These are phyloP conservation scores for Ustilaginoidea virens DNA, from an alignment of 2,329 filamentous ascomycete species.

Conservation along the genomic window DNA sequence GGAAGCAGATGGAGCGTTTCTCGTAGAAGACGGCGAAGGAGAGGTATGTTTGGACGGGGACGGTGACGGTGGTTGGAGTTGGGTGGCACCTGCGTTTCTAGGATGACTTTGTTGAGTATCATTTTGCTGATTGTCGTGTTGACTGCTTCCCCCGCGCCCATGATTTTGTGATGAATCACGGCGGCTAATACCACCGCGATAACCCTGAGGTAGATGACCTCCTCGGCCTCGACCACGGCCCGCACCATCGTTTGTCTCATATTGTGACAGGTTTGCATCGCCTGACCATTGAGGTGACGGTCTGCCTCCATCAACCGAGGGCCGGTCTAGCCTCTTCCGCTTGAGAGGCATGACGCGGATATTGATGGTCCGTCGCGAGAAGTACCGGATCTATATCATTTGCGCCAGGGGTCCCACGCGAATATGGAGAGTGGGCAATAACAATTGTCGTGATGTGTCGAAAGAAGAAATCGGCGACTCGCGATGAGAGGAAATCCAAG, in stretches of 20 bases:
- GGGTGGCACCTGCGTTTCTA: conserved; percentile 9
- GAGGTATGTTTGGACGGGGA: conserved; percentile 9
- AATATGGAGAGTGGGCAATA: too few relatives aligned
- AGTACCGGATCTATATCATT: conserved; percentile 20
- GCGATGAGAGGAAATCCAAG: too few relatives aligned
- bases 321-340: conserved; percentile 41
- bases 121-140: conserved; percentile 8
- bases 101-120: conserved; percentile 8
- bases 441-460: too few relatives aligned
- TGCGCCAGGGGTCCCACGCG: too few relatives aligned
- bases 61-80: conserved; percentile 9
- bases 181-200: conserved; percentile 31
- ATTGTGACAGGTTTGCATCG: conserved; percentile 38
- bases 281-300: conserved; percentile 48
- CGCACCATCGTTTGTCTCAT: conserved; percentile 38
- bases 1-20: neutral
- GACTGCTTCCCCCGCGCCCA: conserved; percentile 11
- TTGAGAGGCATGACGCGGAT: conserved; percentile 37
- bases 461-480: too few relatives aligned
- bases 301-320: conserved; percentile 31
- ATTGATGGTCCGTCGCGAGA: conserved; percentile 5
- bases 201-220: conserved; percentile 22
- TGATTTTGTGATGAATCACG: conserved; percentile 33
- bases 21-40: conserved; percentile 1
- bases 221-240: conserved; percentile 29